Evolutionary conservation across 495 filamentous ascomycete genomes (phyloP).

Genomic region (Tetracladium setigerum): DNA sequence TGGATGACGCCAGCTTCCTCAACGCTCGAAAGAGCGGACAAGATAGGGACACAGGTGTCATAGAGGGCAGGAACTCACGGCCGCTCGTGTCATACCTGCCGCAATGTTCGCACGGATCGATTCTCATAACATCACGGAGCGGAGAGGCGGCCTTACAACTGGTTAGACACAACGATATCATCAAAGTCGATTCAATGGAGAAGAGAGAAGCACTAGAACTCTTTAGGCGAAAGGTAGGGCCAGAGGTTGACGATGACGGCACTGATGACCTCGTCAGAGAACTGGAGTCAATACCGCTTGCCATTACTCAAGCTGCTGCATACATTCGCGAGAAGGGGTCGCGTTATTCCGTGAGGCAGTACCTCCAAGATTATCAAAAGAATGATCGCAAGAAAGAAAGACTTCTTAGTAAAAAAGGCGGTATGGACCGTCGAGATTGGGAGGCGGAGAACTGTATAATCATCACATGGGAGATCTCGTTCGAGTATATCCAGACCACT

Average conservation of each 20-base stretch:
- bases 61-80: background rate
- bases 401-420: slow-evolving; percentile 30
- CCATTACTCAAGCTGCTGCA: slow-evolving; percentile 37
- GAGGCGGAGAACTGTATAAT: slow-evolving; percentile 36
- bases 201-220: slow-evolving; percentile 26
- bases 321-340: slow-evolving; percentile 29
- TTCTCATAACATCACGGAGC: slow-evolving; percentile 35
- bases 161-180: slow-evolving; percentile 29
- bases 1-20: slow-evolving; percentile 27
- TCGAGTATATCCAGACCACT: slow-evolving; percentile 30
- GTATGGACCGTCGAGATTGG: slow-evolving; percentile 32
- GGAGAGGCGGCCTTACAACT: slow-evolving; percentile 22
- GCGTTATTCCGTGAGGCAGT: slow-evolving; percentile 25
- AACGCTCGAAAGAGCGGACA: slow-evolving; percentile 14
- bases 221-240: slow-evolving; percentile 31
- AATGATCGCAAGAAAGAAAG: slow-evolving; percentile 28
- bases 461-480: slow-evolving; percentile 41
- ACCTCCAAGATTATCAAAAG: slow-evolving; percentile 28
- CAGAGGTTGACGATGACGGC: slow-evolving; percentile 8
- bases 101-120: slow-evolving; percentile 23
- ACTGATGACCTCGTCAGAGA: slow-evolving; percentile 17
- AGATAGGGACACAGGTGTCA: slow-evolving; percentile 12
- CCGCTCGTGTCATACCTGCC: slow-evolving; percentile 24
- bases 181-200: slow-evolving; percentile 31
- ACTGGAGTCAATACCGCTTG: slow-evolving; percentile 41